These are phyloP conservation scores for Penicillium rolfsii DNA, from an alignment of 2,329 filamentous ascomycete genomes.

Conservation along the genomic window DNA sequence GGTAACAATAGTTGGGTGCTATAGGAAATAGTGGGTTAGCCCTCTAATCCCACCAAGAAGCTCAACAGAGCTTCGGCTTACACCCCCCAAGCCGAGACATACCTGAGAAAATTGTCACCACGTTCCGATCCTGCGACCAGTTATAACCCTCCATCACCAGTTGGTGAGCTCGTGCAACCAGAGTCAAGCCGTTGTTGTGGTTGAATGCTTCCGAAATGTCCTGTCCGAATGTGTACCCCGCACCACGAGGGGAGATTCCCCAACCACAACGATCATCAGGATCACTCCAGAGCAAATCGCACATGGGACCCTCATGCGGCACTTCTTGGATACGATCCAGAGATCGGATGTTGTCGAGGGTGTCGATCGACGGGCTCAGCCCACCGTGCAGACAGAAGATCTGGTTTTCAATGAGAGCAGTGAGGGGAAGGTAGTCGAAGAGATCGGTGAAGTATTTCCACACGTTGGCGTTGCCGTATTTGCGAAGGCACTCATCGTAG, in stretches of 20 bases:
- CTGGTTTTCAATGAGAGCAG: constrained; percentile 97
- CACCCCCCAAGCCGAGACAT: constrained; percentile 32
- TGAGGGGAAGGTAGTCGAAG: constrained; percentile 97
- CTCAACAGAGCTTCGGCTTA: not conserved
- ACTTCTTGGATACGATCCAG: constrained; percentile 98
- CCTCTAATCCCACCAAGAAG: constrained; percentile 1
- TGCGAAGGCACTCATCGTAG: constrained; percentile 97
- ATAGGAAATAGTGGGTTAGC: not conserved
- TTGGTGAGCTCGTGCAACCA: constrained; percentile 96
- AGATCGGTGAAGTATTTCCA: constrained; percentile 99
- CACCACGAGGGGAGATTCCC: constrained; percentile 93
- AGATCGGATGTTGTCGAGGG: constrained; percentile 90
- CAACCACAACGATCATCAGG: constrained; percentile 95
- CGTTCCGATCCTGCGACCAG: constrained; percentile 97
- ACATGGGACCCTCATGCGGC: constrained; percentile 97
- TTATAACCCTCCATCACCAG: constrained; percentile 99
- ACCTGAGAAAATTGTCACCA: constrained; percentile 99
- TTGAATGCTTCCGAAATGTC: constrained; percentile 99
- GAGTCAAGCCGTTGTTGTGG: constrained; percentile 95
- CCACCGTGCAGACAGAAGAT: constrained; percentile 99
- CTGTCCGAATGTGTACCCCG: constrained; percentile 93
- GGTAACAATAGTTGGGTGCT: constrained; percentile 94
- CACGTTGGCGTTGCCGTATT: constrained; percentile 98
- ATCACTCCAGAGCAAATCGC: constrained; percentile 96
- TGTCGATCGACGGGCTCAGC: constrained; percentile 93